Evolutionary conservation across 2,329 filamentous ascomycete species (phyloP).

Genomic region (Sclerotinia minor): DNA sequence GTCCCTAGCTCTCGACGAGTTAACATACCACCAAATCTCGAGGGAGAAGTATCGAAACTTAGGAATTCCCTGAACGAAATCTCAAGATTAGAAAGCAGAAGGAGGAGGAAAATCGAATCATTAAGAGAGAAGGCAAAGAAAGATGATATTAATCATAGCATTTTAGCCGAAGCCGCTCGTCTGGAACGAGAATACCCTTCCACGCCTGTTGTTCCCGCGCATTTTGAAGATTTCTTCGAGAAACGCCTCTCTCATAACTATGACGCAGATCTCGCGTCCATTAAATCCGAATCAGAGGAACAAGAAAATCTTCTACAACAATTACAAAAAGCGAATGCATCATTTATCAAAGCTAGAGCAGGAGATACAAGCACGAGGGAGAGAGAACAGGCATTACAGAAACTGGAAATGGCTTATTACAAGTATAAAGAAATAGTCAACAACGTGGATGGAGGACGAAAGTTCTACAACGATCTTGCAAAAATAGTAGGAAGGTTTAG

Average conservation of each 20-base stretch:
- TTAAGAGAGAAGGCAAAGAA: slow-evolving; percentile 76
- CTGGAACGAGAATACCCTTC: slow-evolving; percentile 84
- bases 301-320: slow-evolving; percentile 71
- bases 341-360: slow-evolving; percentile 70
- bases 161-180: slow-evolving; percentile 78
- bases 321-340: slow-evolving; percentile 72
- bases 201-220: slow-evolving; percentile 79
- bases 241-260: slow-evolving; percentile 72
- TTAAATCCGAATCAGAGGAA: slow-evolving; percentile 71
- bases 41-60: slow-evolving; percentile 74
- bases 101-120: slow-evolving; percentile 75
- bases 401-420: slow-evolving; percentile 85
- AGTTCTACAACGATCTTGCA: slow-evolving; percentile 95
- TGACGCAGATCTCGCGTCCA: slow-evolving; percentile 70
- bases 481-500: slow-evolving; percentile 83
- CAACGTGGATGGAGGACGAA: slow-evolving; percentile 86
- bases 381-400: slow-evolving; percentile 82
- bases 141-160: slow-evolving; percentile 85
- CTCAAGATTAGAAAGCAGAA: slow-evolving; percentile 75
- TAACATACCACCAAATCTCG: slow-evolving; percentile 76
- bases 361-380: slow-evolving; percentile 63
- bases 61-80: slow-evolving; percentile 83
- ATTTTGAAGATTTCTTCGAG: slow-evolving; percentile 92
- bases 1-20: slow-evolving; percentile 83
- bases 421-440: slow-evolving; percentile 96